Percentiles rank a stretch among this genome's conserved stretches.
phyloP scores from a whole-genome alignment of 257 asterid species.

The Gardenia jasminoides region DNA sequence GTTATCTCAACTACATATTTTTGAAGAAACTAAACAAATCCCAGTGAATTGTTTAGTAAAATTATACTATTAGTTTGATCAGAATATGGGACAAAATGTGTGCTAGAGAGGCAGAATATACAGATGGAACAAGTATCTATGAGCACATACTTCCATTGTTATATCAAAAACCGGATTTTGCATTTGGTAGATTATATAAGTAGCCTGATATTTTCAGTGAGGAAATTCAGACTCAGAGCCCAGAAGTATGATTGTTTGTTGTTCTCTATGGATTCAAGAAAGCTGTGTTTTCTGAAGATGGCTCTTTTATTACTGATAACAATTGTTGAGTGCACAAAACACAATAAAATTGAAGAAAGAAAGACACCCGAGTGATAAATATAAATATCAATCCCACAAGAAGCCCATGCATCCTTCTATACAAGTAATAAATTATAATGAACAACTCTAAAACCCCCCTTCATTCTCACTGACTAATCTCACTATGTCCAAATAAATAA shows the following conservation, averaged over 20 bases:
- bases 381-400: constrained; percentile 3
- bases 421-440: constrained; percentile 2
- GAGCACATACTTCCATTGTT: too few relatives aligned
- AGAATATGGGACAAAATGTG: too few relatives aligned
- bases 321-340: constrained; percentile 6
- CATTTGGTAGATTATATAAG: too few relatives aligned
- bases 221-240: too few relatives aligned
- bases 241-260: not conserved
- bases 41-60: too few relatives aligned
- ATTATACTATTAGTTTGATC: too few relatives aligned
- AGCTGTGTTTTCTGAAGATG: not conserved
- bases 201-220: too few relatives aligned
- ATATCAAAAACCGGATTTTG: too few relatives aligned
- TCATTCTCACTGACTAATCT: not conserved
- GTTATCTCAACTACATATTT: too few relatives aligned
- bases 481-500: not conserved
- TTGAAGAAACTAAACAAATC: too few relatives aligned
- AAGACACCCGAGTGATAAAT: not conserved
- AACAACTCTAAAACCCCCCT: not conserved
- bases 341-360: constrained; percentile 3
- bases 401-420: not conserved
- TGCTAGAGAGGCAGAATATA: too few relatives aligned
- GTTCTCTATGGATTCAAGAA: not conserved
- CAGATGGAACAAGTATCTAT: too few relatives aligned
- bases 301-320: constrained; percentile 11